Base-by-base conservation (phyloP, 179 eudicot species). In the Amaranthus tricolor region DNA sequence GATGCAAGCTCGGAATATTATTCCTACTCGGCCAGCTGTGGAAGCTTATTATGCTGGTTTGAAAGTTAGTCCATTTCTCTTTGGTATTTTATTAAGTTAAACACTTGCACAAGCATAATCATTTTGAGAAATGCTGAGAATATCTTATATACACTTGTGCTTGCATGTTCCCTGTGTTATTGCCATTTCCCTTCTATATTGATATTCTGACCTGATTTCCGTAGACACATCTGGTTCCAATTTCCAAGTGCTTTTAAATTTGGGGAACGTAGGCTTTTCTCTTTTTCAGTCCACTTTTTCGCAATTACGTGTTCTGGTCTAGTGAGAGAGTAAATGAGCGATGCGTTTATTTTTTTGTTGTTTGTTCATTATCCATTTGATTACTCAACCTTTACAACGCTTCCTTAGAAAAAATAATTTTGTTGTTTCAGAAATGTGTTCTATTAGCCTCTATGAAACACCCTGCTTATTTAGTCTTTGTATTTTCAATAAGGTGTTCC, bases 1-100 rank as follows among this genome's bases (percentile, higher is more conserved):
- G 85, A 82, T 93, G 96, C 91, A 90, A 81, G 81, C 90, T 70
- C 91, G 89, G 66, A 82, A 75, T 5, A 19, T 81, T 14, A 57
- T 53, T 62, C 89, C 92, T 69, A 68, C 83, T 24, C 83, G 78
- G 70, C 89, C 95, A 69, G 97, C 89, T 63, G 89, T 89, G 69
- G 89, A 88, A 81, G 97, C 96, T 45, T 95, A 95, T 80, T 76
- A 84, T 77, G 72, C 73, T 11, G 96, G 96, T 78, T 85, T 95
- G 74, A 95, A 84, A 81, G 99, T 95, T 77, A 91, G 93, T 85
- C 61, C 74, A 20, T 67, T 50, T 13, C 19, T 59, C 40, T 49
- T 57, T 13, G 7, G 14, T 53, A 47, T 52, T 66, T 31, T 54
- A 62, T 71, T 48, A 1, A 13, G 0, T 24, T 5, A 5, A 9